Conservation (phyloP, 768 basidiomycete genomes). For the Suillus luteus region DNA sequence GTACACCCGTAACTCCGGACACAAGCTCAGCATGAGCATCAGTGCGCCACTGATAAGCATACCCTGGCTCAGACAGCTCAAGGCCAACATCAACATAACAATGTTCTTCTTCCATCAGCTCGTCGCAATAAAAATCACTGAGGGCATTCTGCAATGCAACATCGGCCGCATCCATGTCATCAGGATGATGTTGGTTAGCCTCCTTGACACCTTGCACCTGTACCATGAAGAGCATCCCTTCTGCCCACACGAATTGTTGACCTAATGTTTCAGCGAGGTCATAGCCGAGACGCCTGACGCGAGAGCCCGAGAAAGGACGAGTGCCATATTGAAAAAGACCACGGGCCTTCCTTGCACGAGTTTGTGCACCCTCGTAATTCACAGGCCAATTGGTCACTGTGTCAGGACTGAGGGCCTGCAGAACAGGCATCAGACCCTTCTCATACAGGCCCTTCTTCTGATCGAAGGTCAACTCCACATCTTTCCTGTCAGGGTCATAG, state of each 20-base stretch:
- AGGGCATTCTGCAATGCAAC: background rate
- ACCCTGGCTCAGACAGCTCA: background rate
- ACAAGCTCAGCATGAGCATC: background rate
- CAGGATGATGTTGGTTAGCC: conserved; percentile 2
- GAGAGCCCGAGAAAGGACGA: background rate
- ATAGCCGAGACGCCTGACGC: background rate
- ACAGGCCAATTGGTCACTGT: conserved; percentile 7
- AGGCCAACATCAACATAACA: conserved; percentile 7
- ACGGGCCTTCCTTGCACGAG: background rate
- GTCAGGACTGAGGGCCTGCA: background rate
- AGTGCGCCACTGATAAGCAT: conserved; percentile 6
- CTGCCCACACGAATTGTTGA: background rate
- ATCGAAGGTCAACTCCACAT: background rate
- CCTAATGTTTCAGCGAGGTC: background rate
- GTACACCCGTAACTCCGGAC: rapidly evolving
- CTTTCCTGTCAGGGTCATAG: background rate
- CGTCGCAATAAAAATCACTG: background rate
- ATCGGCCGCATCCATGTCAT: background rate
- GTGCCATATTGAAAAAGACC: background rate
- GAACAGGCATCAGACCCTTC: background rate
- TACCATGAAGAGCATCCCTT: background rate
- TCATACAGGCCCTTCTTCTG: background rate
- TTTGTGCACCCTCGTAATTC: background rate
- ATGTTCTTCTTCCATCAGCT: background rate
- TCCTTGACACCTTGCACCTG: conserved; percentile 5